Conservation (phyloP, 1,284 basidiomycete species). For the Ustilago cynodontis region DNA sequence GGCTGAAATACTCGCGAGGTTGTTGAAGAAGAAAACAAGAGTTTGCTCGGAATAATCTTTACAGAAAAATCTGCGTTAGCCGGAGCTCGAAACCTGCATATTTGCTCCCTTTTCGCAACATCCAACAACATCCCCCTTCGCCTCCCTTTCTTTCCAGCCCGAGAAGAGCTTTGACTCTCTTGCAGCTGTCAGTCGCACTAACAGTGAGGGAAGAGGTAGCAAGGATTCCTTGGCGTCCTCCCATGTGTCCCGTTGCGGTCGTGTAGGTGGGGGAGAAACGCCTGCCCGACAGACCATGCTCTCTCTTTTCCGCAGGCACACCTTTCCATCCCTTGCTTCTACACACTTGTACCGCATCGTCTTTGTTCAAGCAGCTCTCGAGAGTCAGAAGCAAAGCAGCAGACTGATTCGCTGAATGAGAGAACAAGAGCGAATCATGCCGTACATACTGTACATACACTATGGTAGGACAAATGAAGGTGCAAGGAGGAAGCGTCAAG, state of each 20-base stretch:
- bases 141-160: conserved; percentile 1
- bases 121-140: conserved; percentile 11
- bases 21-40: background rate
- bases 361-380: too few relatives aligned
- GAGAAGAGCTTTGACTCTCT: background rate
- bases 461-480: background rate
- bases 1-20: background rate
- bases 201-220: background rate
- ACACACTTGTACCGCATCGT: too few relatives aligned
- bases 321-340: background rate
- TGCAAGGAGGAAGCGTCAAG: background rate
- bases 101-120: conserved; percentile 2
- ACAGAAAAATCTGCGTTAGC: conserved; percentile 16
- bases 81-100: conserved; percentile 23
- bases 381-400: too few relatives aligned
- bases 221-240: background rate
- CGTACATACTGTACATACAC: background rate
- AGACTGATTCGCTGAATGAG: too few relatives aligned
- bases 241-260: conserved; percentile 2
- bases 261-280: background rate
- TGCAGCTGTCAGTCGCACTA: background rate
- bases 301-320: background rate
- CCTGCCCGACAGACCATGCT: background rate
- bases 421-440: too few relatives aligned
- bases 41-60: conserved; percentile 31